These are phyloP conservation scores for Hirschfeldia incana DNA, from an alignment of 345 rosid genomes.

Conservation along the genomic window DNA sequence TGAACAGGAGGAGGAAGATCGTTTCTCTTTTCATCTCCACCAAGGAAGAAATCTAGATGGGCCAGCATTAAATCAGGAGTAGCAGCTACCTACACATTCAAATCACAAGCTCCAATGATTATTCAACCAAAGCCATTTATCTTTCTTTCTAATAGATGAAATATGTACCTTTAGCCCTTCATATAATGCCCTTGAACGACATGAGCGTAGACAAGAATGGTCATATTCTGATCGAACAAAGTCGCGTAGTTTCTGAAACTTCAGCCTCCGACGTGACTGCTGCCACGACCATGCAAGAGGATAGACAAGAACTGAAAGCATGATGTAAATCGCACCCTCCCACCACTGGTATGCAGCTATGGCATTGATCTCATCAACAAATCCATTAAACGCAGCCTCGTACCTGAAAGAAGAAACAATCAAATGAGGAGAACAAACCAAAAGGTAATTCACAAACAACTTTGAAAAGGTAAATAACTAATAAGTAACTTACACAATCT, in stretches of 20 bases:
- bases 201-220: too few species aligned
- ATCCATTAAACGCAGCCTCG: too few species aligned
- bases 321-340: conserved; percentile 80
- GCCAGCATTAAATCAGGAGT: conserved; percentile 86
- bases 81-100: conserved; percentile 68
- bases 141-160: not conserved
- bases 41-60: conserved; percentile 83
- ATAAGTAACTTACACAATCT: conserved; percentile 69
- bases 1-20: conserved; percentile 83
- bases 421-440: conserved; percentile 9
- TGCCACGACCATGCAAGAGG: conserved; percentile 96
- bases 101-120: conserved; percentile 5
- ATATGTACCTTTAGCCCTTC: conserved; percentile 85
- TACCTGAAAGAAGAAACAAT: conserved; percentile 45
- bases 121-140: not conserved
- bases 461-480: not conserved
- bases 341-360: conserved; percentile 96
- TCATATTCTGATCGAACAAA: conserved; percentile 95
- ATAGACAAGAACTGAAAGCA: conserved; percentile 78
- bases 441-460: conserved; percentile 7
- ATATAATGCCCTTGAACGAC: conserved; percentile 93
- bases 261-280: conserved; percentile 68
- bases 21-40: conserved; percentile 88
- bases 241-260: conserved; percentile 89
- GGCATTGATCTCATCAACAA: too few species aligned